Evolutionary conservation across 805 yeast genomes (phyloP).

Genomic region (Myxozyma sirexii): DNA sequence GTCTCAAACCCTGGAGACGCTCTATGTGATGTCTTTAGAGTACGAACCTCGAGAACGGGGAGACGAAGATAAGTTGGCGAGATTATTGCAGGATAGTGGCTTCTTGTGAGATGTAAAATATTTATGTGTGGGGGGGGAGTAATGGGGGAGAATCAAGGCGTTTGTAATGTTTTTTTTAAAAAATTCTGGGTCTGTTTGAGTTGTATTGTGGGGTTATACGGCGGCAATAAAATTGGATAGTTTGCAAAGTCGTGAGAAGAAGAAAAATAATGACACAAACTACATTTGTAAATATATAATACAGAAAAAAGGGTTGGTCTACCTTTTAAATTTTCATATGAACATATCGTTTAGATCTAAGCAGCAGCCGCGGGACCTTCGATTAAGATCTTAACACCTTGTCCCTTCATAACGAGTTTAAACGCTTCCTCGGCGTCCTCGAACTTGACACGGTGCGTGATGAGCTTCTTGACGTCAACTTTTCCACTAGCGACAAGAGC

Average conservation of each 20-base stretch:
- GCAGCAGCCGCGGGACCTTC: conserved; percentile 59
- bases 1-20: conserved; percentile 76
- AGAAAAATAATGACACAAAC: background rate
- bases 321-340: background rate
- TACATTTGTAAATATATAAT: background rate
- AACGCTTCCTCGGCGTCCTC: conserved; percentile 76
- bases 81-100: conserved; percentile 40
- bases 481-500: conserved; percentile 63
- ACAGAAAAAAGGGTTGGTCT: background rate
- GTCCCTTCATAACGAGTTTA: conserved; percentile 66
- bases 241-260: background rate
- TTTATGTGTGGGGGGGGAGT: background rate
- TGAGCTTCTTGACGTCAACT: conserved; percentile 66
- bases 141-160: background rate
- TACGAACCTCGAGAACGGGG: conserved; percentile 61
- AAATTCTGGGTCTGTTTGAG: background rate
- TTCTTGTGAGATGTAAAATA: conserved; percentile 29
- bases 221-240: background rate
- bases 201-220: too few relatives aligned
- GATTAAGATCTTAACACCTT: conserved; percentile 77
- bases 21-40: conserved; percentile 71
- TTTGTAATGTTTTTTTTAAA: background rate
- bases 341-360: background rate
- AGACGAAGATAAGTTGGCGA: conserved; percentile 40
- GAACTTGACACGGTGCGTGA: conserved; percentile 74